Conservation (phyloP, 1,139 yeast species). For the Zygosaccharomyces pseudobailii region DNA sequence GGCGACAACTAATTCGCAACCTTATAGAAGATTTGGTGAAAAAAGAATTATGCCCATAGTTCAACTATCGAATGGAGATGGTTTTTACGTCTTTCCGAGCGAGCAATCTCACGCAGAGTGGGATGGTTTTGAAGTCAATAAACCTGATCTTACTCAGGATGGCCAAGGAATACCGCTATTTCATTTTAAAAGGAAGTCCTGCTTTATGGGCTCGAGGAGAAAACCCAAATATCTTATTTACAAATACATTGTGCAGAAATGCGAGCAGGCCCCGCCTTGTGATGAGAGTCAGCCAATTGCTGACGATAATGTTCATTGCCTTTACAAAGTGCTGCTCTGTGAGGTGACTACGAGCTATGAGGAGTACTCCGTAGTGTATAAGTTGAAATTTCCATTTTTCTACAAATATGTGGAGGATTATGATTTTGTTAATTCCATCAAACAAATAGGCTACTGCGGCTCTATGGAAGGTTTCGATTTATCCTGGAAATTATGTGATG, state of each 20-base stretch:
- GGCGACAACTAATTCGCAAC: no score
- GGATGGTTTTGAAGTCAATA: no score
- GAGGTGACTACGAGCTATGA: constrained; percentile 4
- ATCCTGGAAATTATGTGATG: neutral
- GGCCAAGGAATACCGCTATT: neutral
- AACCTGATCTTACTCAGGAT: no score
- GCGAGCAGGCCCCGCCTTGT: constrained; percentile 6
- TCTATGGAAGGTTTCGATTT: neutral
- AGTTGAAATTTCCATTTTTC: constrained; percentile 3
- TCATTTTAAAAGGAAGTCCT: neutral
- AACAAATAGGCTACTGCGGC: neutral
- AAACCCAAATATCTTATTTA: neutral
- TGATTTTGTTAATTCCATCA: neutral
- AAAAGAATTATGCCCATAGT: no score
- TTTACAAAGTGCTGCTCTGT: constrained; percentile 12
- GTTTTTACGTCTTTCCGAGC: no score
- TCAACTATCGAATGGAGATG: no score
- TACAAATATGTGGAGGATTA: neutral
- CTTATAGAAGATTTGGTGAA: no score
- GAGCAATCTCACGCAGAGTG: no score
- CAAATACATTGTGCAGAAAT: neutral
- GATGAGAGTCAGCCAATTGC: neutral
- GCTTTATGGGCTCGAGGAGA: neutral
- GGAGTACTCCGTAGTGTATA: constrained; percentile 1
- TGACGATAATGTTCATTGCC: neutral